A percentile compares a stretch with the other conserved stretches of the same genome.
phyloP scores from a whole-genome alignment of 1,284 basidiomycete genomes.

The Trichosporon sp. region DNA sequence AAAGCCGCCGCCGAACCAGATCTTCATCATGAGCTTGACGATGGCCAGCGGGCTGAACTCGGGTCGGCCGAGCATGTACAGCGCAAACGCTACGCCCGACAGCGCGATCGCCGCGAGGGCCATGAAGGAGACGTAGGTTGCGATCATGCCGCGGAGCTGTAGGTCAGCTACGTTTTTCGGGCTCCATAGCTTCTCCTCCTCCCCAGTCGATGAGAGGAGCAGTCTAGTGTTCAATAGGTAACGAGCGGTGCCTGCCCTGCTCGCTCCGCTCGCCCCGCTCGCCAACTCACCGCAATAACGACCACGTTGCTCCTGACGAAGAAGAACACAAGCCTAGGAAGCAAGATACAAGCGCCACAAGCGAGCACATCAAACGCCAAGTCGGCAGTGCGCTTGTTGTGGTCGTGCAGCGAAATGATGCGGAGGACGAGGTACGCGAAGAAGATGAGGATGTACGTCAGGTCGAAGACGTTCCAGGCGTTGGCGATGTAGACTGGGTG shows the following conservation, averaged over 20 bases:
- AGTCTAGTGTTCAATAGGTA: too few species aligned
- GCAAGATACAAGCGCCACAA: conserved; percentile 78
- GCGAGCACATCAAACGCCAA: conserved; percentile 75
- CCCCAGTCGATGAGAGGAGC: too few species aligned
- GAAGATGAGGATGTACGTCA: conserved; percentile 67
- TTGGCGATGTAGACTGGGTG: conserved; percentile 74
- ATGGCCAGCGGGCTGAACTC: conserved; percentile 46
- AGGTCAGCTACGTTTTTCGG: neutral
- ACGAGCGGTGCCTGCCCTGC: too few species aligned
- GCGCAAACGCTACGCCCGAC: conserved; percentile 75
- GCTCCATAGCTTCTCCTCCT: too few species aligned
- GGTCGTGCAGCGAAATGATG: conserved; percentile 57
- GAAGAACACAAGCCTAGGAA: conserved; percentile 81
- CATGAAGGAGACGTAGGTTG: conserved; percentile 79
- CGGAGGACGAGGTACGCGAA: conserved; percentile 63
- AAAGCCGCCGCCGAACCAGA: conserved; percentile 11
- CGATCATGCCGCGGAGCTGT: conserved; percentile 61
- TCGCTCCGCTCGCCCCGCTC: too few species aligned
- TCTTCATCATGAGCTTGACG: conserved; percentile 53
- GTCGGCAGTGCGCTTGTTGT: conserved; percentile 58
- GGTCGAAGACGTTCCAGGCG: conserved; percentile 81
- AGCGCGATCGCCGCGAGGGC: conserved; percentile 58
- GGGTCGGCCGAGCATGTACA: conserved; percentile 35
- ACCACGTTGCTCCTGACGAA: conserved; percentile 76
- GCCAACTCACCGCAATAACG: conserved; percentile 60